Base-by-base conservation (phyloP, 164 flowering plant genomes). In the Vitis labrusca region DNA sequence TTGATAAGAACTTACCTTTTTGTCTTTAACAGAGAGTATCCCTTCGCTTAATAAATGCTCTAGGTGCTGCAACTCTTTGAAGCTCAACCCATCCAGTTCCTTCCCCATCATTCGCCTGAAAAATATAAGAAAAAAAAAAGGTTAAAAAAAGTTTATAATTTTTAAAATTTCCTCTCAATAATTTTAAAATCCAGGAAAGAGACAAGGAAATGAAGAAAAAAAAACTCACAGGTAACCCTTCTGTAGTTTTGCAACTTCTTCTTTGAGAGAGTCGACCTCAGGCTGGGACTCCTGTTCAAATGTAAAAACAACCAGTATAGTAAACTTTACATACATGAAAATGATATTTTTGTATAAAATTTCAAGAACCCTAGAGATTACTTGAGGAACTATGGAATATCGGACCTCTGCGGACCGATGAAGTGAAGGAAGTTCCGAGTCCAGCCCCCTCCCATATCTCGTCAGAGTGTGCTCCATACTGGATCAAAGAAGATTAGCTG, bases 41-140 rank as follows among this genome's bases (percentile, higher is more conserved):
- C 84, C 86, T 68, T 81, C 77, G 53, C 50, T 56, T n/a, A 83
- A 54, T 54, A 77, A 81, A 7, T 79, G 67, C 69, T 83, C 86
- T 1, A 83, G 63, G 2, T 69, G 68, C 29, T 83, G 81, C 71
- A 83, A 52, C 53, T 83, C 84, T 44, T 69, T 71, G 48, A 68
- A 77, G 66, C 64, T 69, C 80, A 83, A 65, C 12, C 68, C 74
- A 53, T 81, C 81, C 10, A 83, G 72, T 32, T 83, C 79, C 66
- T 79, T 63, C 0, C 86, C 86, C 71, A 60, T 63, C 82, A 79
- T 77, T 48, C 66, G 71, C 55, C 86, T 83, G 61, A 7, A 68
- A 14, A 50, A 59, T 64, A 15, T 7, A 5, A 16, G 9, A 17
- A 10, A 49, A 3, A 32, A 10, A 61, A 32, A 32, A 7, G 7